A percentile compares a stretch with the other conserved stretches of the same genome.
Conservation (phyloP, 2,329 filamentous ascomycete genomes). For the Trichoderma sp. region DNA sequence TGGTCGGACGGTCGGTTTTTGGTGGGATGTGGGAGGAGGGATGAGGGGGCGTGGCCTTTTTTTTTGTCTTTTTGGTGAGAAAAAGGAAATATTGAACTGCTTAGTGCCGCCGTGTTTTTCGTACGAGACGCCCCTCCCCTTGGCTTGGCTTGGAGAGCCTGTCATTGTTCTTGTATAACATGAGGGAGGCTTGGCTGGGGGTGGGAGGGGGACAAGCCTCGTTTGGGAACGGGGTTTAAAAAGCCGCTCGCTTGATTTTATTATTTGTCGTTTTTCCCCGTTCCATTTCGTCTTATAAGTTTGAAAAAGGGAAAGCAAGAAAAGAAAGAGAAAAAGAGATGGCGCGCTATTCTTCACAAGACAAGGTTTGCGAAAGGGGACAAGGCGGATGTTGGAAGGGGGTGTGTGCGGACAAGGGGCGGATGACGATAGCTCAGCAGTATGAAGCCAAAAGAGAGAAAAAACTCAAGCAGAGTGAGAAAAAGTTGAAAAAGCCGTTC, state of each 20-base stretch:
- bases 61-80: background rate
- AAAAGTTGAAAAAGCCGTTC: background rate
- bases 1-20: slow-evolving; percentile 9
- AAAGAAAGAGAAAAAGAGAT: background rate
- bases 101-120: background rate
- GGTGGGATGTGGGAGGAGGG: background rate
- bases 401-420: background rate
- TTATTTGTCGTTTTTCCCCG: background rate
- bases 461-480: background rate
- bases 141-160: background rate
- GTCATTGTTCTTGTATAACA: background rate
- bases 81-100: background rate
- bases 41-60: background rate
- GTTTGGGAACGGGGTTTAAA: background rate
- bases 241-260: background rate
- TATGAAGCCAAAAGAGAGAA: background rate
- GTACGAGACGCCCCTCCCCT: background rate
- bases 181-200: background rate
- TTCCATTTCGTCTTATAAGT: background rate
- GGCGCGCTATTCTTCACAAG: background rate
- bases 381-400: background rate
- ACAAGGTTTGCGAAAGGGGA: background rate
- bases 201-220: background rate
- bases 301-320: background rate
- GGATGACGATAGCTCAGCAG: background rate